Conservation (phyloP, 2,329 filamentous ascomycete genomes). For the Penicillium sp. region DNA sequence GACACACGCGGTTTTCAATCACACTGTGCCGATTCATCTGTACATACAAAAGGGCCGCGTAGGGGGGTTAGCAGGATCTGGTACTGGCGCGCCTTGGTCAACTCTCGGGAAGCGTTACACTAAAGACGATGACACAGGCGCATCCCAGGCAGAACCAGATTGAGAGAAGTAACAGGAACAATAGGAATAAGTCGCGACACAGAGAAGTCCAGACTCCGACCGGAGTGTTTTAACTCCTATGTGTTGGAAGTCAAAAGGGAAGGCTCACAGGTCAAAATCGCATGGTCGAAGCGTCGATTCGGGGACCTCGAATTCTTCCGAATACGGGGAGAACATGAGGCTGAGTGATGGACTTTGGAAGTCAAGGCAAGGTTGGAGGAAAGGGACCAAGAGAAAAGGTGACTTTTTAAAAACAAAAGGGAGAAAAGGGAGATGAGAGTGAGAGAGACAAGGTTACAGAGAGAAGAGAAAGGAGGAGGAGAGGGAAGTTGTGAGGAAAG, state of each 20-base stretch:
- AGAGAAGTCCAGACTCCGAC: slow-evolving; percentile 11
- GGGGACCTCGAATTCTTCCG: slow-evolving; percentile 29
- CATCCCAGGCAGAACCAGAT: slow-evolving; percentile 35
- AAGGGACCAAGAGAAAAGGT: slow-evolving; percentile 3
- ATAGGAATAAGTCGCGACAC: slow-evolving; percentile 7
- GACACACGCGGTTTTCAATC: slow-evolving; percentile 34
- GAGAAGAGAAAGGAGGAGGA: slow-evolving; percentile 3
- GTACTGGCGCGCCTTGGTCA: slow-evolving; percentile 32
- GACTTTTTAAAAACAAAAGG: slow-evolving; percentile 5
- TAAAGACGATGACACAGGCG: slow-evolving; percentile 38
- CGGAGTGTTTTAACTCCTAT: slow-evolving; percentile 12
- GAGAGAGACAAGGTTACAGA: slow-evolving; percentile 15
- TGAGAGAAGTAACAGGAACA: slow-evolving; percentile 15
- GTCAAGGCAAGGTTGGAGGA: slow-evolving; percentile 2
- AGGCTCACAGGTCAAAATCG: slow-evolving; percentile 28
- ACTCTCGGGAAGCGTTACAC: slow-evolving; percentile 37
- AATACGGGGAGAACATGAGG: slow-evolving; percentile 30
- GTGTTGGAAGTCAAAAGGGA: slow-evolving; percentile 5
- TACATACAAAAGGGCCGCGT: slow-evolving; percentile 35
- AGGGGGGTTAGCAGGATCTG: slow-evolving; percentile 34
- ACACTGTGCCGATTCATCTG: slow-evolving; percentile 39
- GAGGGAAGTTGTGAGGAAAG: slow-evolving; percentile 9
- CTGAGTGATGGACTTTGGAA: slow-evolving; percentile 4
- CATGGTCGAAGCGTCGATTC: slow-evolving; percentile 29
- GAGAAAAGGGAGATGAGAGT: slow-evolving; percentile 7